Percentiles rank a stretch among this genome's conserved stretches.
Conservation (phyloP, 208 protist species). For the Herpetomonas samuelpessoai region DNA sequence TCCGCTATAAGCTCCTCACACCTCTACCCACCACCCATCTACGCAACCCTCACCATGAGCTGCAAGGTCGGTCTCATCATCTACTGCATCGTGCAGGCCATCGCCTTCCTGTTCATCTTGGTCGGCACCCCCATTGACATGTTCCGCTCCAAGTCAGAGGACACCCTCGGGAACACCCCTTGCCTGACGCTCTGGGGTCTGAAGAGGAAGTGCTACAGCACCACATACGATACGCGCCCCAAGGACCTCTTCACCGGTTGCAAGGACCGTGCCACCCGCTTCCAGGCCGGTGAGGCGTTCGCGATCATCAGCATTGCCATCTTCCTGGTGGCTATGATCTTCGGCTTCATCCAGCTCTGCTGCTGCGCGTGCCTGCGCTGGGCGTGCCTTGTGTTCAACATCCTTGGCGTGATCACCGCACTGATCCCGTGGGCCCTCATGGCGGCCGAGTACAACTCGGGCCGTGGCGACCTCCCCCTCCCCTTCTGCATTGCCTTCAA, state of each 20-base stretch:
- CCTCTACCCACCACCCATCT: too few relatives aligned
- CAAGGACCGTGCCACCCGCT: slow-evolving; percentile 19
- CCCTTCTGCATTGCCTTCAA: background rate
- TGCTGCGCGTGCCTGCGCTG: slow-evolving; percentile 45
- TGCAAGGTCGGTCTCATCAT: slow-evolving; percentile 23
- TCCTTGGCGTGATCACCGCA: slow-evolving; percentile 23
- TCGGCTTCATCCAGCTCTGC: slow-evolving; percentile 39
- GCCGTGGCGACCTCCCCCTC: slow-evolving; percentile 8
- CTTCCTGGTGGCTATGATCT: slow-evolving; percentile 19
- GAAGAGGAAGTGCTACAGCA: slow-evolving; percentile 44
- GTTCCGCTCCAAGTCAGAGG: slow-evolving; percentile 24
- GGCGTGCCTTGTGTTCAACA: slow-evolving; percentile 27
- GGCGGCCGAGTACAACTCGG: background rate
- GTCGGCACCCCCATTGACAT: slow-evolving; percentile 47
- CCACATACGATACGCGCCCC: slow-evolving; percentile 7
- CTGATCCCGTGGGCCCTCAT: slow-evolving; percentile 2
- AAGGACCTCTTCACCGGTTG: slow-evolving; percentile 19
- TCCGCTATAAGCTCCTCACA: too few relatives aligned
- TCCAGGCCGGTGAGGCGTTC: slow-evolving; percentile 37
- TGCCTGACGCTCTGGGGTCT: slow-evolving; percentile 56
- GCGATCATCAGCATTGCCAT: slow-evolving; percentile 31
- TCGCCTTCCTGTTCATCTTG: slow-evolving; percentile 38
- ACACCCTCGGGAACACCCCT: slow-evolving; percentile 19
- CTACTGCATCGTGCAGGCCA: slow-evolving; percentile 32
- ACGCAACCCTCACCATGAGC: slow-evolving; percentile 11